Conservation (phyloP, 371 early-diverging fungal species). For the Syncephalastrum monosporum region DNA sequence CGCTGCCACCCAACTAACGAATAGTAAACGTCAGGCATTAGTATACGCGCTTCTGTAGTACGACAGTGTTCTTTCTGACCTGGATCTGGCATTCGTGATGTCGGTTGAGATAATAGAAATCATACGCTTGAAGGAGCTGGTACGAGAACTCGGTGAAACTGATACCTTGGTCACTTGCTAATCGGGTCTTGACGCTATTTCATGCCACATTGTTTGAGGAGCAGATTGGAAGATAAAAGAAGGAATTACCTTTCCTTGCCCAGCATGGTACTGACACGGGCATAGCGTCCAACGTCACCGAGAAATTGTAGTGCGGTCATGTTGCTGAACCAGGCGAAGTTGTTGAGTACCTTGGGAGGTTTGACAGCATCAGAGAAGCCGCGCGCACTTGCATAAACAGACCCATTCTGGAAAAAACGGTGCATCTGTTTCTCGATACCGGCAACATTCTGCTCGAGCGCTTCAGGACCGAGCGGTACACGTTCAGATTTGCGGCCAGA, state of each 20-base stretch:
- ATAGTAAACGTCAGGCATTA: background rate
- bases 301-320: conserved; percentile 84
- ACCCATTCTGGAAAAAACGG: conserved; percentile 69
- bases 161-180: conserved; percentile 84
- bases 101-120: conserved; percentile 83
- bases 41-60: background rate
- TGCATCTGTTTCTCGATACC: conserved; percentile 72
- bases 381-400: conserved; percentile 54
- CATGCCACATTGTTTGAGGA: background rate
- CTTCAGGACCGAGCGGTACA: conserved; percentile 54
- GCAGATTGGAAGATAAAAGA: background rate
- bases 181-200: conserved; percentile 68
- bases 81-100: conserved; percentile 69
- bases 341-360: conserved; percentile 69
- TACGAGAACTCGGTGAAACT: conserved; percentile 96
- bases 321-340: conserved; percentile 77
- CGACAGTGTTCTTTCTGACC: conserved; percentile 26
- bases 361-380: conserved; percentile 21
- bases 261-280: conserved; percentile 85
- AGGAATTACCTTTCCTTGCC: conserved; percentile 72
- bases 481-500: conserved; percentile 85
- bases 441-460: conserved; percentile 62
- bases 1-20: conserved; percentile 87
- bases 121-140: conserved; percentile 93
- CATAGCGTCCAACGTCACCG: conserved; percentile 74